Evolutionary conservation across 805 yeast genomes (phyloP).

Genomic region (Wickerhamiella domercqiae): DNA sequence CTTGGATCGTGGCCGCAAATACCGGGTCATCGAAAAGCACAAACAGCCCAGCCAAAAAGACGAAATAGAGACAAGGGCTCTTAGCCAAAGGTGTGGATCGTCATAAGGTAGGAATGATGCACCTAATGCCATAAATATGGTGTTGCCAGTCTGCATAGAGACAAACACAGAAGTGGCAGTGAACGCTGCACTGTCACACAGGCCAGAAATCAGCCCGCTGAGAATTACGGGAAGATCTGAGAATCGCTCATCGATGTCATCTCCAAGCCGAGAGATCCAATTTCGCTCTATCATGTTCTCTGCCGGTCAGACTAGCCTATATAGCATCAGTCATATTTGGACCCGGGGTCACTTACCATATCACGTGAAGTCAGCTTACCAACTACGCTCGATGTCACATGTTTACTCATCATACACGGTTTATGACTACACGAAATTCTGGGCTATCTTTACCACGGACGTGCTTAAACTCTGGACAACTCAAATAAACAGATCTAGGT

Average conservation of each 20-base stretch:
- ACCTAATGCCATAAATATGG: conserved; percentile 10
- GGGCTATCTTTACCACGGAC: too few species aligned
- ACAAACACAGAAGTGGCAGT: conserved; percentile 10
- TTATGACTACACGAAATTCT: too few species aligned
- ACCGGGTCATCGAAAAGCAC: conserved; percentile 6
- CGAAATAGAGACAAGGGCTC: conserved; percentile 7
- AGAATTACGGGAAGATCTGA: conserved; percentile 7
- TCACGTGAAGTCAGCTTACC: too few species aligned
- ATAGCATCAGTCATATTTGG: too few species aligned
- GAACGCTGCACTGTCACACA: conserved; percentile 10
- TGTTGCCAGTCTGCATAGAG: conserved; percentile 11
- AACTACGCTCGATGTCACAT: too few species aligned
- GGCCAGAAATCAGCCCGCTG: conserved; percentile 9
- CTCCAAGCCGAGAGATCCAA: not conserved
- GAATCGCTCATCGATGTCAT: not conserved
- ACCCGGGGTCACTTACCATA: too few species aligned
- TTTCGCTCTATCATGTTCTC: too few species aligned
- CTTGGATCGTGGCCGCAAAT: conserved; percentile 4
- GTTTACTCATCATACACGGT: too few species aligned
- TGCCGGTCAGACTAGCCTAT: too few species aligned
- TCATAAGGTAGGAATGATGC: conserved; percentile 7
- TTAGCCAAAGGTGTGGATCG: conserved; percentile 7
- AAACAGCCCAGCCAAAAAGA: conserved; percentile 11
- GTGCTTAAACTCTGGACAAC: too few species aligned
- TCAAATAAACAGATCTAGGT: too few species aligned